Conservation (phyloP, 2,329 filamentous ascomycete genomes). For the Hypoxylon sp. region DNA sequence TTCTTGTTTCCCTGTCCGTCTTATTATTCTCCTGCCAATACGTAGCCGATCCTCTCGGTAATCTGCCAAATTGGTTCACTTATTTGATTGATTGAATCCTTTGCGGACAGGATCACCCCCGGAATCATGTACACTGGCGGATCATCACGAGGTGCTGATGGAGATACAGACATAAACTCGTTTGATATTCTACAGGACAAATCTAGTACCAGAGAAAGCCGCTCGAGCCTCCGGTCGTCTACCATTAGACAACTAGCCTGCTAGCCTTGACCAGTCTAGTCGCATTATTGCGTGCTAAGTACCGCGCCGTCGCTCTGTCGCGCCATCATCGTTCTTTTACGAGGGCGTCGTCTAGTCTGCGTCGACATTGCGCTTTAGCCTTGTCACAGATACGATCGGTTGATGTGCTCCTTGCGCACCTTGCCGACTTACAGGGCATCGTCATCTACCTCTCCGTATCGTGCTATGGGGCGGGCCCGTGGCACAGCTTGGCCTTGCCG, state of each 20-base stretch:
- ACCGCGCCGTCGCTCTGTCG: constrained; percentile 13
- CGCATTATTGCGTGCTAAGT: constrained; percentile 9
- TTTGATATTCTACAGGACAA: no score
- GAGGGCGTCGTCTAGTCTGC: constrained; percentile 11
- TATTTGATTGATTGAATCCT: constrained; percentile 20
- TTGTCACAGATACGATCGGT: constrained; percentile 21
- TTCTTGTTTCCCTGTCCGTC: constrained; percentile 14
- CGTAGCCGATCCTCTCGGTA: constrained; percentile 26
- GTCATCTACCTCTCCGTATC: constrained; percentile 12
- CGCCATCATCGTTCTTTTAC: constrained; percentile 15
- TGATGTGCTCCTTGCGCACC: constrained; percentile 6
- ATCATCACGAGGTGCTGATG: constrained; percentile 19
- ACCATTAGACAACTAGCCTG: no score
- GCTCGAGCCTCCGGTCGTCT: background rate
- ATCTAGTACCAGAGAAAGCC: background rate
- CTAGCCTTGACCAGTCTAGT: constrained; percentile 1
- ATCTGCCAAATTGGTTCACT: constrained; percentile 34
- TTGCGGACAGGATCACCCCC: constrained; percentile 16
- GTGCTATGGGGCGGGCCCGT: constrained; percentile 2
- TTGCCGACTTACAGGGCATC: constrained; percentile 17
- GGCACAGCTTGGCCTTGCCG: constrained; percentile 17
- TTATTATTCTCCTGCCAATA: constrained; percentile 28
- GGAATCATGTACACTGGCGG: constrained; percentile 8
- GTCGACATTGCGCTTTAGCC: constrained; percentile 29
- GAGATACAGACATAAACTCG: constrained; percentile 15